Conservation (phyloP, 345 rosid species). For the Microthlaspi erraticum region DNA sequence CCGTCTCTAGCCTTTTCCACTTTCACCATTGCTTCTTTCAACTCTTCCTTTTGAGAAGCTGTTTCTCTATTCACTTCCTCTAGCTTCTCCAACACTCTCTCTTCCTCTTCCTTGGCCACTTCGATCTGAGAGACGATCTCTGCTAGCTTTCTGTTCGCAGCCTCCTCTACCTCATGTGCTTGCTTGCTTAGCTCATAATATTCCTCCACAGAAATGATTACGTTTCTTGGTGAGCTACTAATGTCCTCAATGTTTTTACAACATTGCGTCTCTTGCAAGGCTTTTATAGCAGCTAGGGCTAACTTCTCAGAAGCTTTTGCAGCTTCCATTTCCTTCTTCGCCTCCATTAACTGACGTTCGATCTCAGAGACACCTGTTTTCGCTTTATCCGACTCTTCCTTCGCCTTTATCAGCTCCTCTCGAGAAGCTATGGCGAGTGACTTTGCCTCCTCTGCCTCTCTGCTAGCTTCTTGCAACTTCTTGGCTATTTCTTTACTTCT, state of each 20-base stretch:
- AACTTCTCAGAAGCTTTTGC: slow-evolving; percentile 86
- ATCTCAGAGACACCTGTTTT: slow-evolving; percentile 64
- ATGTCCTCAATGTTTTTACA: slow-evolving; percentile 44
- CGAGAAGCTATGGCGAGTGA: slow-evolving; percentile 56
- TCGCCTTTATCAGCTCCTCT: slow-evolving; percentile 76
- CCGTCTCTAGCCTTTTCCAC: slow-evolving; percentile 91
- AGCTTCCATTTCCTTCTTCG: slow-evolving; percentile 85
- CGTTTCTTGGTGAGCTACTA: slow-evolving; percentile 44
- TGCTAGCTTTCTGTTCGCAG: slow-evolving; percentile 72
- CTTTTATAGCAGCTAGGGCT: slow-evolving; percentile 87
- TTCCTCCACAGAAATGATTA: slow-evolving; percentile 79
- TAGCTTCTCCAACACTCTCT: slow-evolving; percentile 58
- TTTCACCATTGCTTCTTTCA: slow-evolving; percentile 68
- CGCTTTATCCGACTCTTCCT: slow-evolving; percentile 77
- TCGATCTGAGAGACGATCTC: slow-evolving; percentile 78
- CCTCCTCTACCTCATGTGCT: slow-evolving; percentile 86
- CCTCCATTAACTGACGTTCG: slow-evolving; percentile 62
- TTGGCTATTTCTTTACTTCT: slow-evolving; percentile 63
- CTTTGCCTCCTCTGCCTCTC: slow-evolving; percentile 79
- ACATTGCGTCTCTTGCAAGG: slow-evolving; percentile 77
- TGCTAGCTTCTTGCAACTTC: slow-evolving; percentile 68
- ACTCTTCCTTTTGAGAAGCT: slow-evolving; percentile 56
- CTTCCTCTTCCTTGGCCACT: slow-evolving; percentile 77
- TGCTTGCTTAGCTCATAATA: slow-evolving; percentile 83
- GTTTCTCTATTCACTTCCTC: slow-evolving; percentile 75